Conservation (phyloP, 2,329 filamentous ascomycete genomes). For the Colletotrichum trifolii region DNA sequence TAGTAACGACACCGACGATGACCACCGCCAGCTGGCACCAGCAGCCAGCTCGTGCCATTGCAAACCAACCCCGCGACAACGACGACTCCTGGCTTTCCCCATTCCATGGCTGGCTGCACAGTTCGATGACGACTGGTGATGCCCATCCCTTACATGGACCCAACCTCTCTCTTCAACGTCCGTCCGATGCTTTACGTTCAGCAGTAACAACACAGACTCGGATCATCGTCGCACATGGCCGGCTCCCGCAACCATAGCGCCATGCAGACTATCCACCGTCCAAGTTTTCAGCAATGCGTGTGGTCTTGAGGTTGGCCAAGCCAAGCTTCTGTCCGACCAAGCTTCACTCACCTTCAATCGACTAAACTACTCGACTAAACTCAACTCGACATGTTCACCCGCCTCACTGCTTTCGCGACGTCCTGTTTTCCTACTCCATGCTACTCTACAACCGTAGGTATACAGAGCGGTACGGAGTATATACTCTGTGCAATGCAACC, state of each 20-base stretch:
- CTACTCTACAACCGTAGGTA: neutral
- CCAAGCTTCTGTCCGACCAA: constrained; percentile 16
- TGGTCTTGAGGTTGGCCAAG: no score
- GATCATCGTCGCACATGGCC: constrained; percentile 21
- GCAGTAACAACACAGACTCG: constrained; percentile 24
- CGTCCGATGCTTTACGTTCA: constrained; percentile 13
- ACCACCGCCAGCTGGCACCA: neutral
- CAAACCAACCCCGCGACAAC: no score
- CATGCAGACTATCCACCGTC: constrained; percentile 20
- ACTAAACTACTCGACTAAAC: no score
- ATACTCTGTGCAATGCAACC: neutral
- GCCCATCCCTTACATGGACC: no score
- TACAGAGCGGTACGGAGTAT: neutral
- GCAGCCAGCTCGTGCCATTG: neutral
- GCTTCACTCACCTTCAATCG: constrained; percentile 18
- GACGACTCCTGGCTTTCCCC: constrained; percentile 5
- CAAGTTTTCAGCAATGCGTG: constrained; percentile 15
- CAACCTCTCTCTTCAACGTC: neutral
- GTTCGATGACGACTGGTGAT: constrained; percentile 5
- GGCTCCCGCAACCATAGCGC: constrained; percentile 33
- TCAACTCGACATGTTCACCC: neutral
- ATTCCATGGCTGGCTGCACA: neutral
- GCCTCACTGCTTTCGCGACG: constrained; percentile 1
- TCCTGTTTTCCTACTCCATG: constrained; percentile 9
- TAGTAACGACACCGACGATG: neutral